These are phyloP conservation scores for Colletotrichum liaoningense DNA, from an alignment of 2,329 filamentous ascomycete genomes.

Conservation along the genomic window DNA sequence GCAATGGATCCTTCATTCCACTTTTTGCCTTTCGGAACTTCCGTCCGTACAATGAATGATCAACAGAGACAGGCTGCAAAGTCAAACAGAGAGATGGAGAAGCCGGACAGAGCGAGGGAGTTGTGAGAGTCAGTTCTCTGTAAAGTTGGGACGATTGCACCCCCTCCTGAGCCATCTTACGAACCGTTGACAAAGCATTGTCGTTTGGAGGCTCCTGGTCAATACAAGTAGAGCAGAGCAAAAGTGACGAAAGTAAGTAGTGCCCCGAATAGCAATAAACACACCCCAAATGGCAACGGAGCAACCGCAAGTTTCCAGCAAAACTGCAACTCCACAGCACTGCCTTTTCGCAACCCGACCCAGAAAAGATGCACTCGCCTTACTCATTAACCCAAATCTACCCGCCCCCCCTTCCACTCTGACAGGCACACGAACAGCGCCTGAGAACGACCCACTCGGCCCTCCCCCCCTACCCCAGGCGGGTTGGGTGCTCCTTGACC, in stretches of 20 bases:
- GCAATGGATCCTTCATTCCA: neutral
- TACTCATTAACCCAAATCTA: slow-evolving; percentile 21
- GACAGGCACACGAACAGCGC: neutral
- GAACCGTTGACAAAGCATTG: slow-evolving; percentile 9
- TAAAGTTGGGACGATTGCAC: neutral
- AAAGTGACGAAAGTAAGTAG: too few species aligned
- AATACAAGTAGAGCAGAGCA: neutral
- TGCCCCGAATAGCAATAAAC: slow-evolving; percentile 12
- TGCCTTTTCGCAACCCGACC: neutral
- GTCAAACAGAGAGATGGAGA: neutral
- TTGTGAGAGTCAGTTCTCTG: too few species aligned
- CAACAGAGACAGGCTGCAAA: neutral
- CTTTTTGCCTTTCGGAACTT: neutral
- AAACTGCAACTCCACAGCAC: slow-evolving; percentile 11
- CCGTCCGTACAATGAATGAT: neutral
- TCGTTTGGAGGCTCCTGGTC: neutral
- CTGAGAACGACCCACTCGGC: too few species aligned
- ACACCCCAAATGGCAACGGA: neutral
- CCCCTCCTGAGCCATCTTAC: neutral
- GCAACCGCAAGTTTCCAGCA: neutral
- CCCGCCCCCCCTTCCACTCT: neutral
- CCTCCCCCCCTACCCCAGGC: neutral
- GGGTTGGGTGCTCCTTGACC: neutral
- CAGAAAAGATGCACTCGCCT: slow-evolving; percentile 17
- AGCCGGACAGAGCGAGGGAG: too few species aligned